Evolutionary conservation across 176 grass and related monocot species (phyloP).

Genomic region (Eragrostis curvula): DNA sequence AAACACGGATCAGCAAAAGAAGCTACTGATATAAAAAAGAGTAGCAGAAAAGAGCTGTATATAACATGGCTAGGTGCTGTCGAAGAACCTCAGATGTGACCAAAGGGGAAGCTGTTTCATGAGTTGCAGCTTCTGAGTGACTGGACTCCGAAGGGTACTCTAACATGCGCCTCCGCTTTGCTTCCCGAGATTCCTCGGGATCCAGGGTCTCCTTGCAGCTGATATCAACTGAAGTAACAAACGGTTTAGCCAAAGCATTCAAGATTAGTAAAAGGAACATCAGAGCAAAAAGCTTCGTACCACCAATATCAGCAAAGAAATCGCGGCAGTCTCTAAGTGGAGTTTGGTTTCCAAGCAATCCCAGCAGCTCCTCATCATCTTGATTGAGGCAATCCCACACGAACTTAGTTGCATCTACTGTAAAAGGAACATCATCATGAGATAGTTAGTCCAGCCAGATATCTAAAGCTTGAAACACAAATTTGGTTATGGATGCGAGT

Average conservation of each 20-base stretch:
- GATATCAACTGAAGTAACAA: constrained; percentile 42
- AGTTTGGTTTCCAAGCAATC: constrained; percentile 60
- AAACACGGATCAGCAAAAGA: constrained; percentile 30
- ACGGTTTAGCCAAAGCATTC: constrained; percentile 10
- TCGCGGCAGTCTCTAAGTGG: constrained; percentile 51
- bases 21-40: neutral
- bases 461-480: neutral
- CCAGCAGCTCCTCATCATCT: constrained; percentile 49
- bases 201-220: constrained; percentile 53
- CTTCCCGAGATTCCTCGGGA: constrained; percentile 49
- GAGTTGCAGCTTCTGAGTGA: constrained; percentile 24
- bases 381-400: constrained; percentile 59
- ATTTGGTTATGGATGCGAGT: neutral
- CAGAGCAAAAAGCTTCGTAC: constrained; percentile 26
- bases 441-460: neutral
- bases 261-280: neutral
- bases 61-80: constrained; percentile 6
- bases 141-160: constrained; percentile 56
- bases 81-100: constrained; percentile 46
- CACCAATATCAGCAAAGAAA: constrained; percentile 49
- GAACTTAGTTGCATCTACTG: constrained; percentile 30
- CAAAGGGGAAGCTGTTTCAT: constrained; percentile 24
- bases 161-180: constrained; percentile 44
- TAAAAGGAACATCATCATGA: neutral
- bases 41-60: neutral